Base-by-base conservation (phyloP, 1,284 basidiomycete species). In the Rhodotorula sp. region DNA sequence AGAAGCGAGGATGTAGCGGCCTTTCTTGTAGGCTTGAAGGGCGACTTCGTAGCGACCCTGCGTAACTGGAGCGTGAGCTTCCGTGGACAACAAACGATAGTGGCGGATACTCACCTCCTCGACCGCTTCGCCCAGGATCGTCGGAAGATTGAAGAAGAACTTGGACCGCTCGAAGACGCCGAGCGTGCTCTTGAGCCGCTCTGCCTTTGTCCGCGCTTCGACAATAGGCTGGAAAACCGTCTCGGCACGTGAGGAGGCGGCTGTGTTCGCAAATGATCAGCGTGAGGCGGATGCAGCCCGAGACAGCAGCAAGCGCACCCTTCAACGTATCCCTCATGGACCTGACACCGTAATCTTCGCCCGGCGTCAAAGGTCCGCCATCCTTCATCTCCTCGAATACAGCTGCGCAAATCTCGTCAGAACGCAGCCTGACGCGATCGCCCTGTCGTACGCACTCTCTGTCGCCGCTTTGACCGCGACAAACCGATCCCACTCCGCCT, bases 101-200 rank as follows among this genome's bases (percentile, higher is more conserved):
- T 2, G 10, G 34, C 34, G 34, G 34, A 34, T 34, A 83, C 88
- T 73, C 76, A 92, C 91, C 68, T 88, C 88, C 81, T 93, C 89
- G 60, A 99, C 90, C 26, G 86, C 89, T 79, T 96, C 95, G 31
- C 91, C 86, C n/a, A 99, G 86, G 55, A 89, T 89, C 30, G 91
- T 90, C 0, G 96, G 95, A 28, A 99, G 85, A 78, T 97, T 98
- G 86, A 99, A 99, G 80, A 99, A 93, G 85, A 98, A 99, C 77
- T 94, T 96, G 66, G 91, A 94, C 58, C 94, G 87, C 75, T 99
- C 95, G 76, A 99, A 98, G 11, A 99, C 92, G 52, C 91, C 89
- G 20, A 99, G 85, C 0, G 96, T 98, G 1, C 89, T 92, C 34
- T 93, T 87, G 15, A 99, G 83, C 80, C 95, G 93, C 78, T 92